A percentile compares a stretch with the other conserved stretches of the same genome.
Conservation (phyloP, 2,329 filamentous ascomycete genomes). For the Tothia fuscella region DNA sequence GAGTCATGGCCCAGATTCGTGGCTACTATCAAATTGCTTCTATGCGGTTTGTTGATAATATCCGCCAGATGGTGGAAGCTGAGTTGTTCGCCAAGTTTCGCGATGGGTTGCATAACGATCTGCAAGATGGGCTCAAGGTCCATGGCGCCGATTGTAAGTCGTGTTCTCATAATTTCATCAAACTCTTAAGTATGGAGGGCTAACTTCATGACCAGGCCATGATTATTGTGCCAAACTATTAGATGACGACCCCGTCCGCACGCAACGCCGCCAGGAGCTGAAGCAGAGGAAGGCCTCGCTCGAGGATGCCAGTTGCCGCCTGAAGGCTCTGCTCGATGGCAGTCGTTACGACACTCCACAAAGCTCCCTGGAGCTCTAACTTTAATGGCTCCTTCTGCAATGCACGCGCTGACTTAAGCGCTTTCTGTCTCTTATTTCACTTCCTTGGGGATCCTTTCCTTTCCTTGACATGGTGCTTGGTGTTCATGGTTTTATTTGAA, state of each 20-base stretch:
- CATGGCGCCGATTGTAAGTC: constrained; percentile 6
- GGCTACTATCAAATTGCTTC: constrained; percentile 60
- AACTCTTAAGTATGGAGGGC: not conserved
- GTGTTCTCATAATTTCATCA: not conserved
- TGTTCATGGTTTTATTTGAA: too few relatives aligned
- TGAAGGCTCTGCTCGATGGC: too few relatives aligned
- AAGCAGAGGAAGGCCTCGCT: constrained; percentile 5
- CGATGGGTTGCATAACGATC: not conserved
- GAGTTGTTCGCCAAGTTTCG: constrained; percentile 17
- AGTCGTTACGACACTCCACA: too few relatives aligned
- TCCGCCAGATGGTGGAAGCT: constrained; percentile 27
- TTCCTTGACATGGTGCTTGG: too few relatives aligned
- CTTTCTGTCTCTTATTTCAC: too few relatives aligned
- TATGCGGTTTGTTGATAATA: constrained; percentile 48
- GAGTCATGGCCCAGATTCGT: constrained; percentile 50
- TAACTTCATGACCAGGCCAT: not conserved
- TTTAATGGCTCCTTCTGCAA: too few relatives aligned
- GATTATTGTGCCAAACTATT: not conserved
- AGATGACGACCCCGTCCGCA: constrained; percentile 5
- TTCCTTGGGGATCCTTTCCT: too few relatives aligned
- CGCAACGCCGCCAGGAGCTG: not conserved
- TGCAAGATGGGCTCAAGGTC: not conserved
- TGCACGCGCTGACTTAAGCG: too few relatives aligned
- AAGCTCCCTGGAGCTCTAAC: too few relatives aligned
- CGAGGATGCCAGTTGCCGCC: constrained; percentile 6